Percentiles rank a stretch among this genome's conserved stretches.
These are phyloP conservation scores for Neurospora sp. DNA, from an alignment of 2,329 filamentous ascomycete genomes.

Conservation along the genomic window DNA sequence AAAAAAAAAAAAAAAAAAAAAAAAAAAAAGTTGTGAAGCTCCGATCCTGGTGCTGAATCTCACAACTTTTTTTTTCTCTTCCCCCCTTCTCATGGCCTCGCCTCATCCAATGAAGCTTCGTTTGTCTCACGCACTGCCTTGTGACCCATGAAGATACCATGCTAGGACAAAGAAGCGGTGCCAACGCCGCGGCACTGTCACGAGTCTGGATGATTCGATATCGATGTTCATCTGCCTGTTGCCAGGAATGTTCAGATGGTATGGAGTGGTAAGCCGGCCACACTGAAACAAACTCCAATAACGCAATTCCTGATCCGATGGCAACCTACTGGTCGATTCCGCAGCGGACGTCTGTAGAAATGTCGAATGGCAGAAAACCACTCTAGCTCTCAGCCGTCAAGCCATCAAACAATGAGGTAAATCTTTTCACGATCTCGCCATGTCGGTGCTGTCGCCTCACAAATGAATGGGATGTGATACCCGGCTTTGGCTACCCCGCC, in stretches of 20 bases:
- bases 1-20: slow-evolving; percentile 1
- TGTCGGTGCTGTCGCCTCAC: not conserved
- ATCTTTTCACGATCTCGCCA: not conserved
- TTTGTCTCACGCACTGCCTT: slow-evolving; percentile 1
- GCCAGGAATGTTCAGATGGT: not conserved
- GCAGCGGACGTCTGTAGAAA: not conserved
- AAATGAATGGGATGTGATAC: not conserved
- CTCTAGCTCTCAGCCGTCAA: not conserved
- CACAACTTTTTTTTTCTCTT: not conserved
- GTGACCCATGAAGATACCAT: slow-evolving; percentile 7
- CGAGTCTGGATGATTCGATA: not conserved
- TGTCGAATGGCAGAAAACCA: not conserved
- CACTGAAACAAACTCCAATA: not conserved
- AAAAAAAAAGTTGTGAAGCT: slow-evolving; percentile 1
- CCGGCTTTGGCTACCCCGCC: slow-evolving; percentile 1
- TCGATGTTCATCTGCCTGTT: not conserved
- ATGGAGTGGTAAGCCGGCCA: not conserved
- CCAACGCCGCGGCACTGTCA: not conserved
- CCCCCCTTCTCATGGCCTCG: not conserved
- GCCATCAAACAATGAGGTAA: not conserved
- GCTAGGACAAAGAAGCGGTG: slow-evolving; percentile 5
- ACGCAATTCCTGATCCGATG: not conserved
- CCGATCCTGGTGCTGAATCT: not conserved
- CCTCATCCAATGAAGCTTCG: not conserved
- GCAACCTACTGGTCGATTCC: not conserved